Evolutionary conservation across 2,329 filamentous ascomycete species (phyloP).

Genomic region (Penicillium sp.): DNA sequence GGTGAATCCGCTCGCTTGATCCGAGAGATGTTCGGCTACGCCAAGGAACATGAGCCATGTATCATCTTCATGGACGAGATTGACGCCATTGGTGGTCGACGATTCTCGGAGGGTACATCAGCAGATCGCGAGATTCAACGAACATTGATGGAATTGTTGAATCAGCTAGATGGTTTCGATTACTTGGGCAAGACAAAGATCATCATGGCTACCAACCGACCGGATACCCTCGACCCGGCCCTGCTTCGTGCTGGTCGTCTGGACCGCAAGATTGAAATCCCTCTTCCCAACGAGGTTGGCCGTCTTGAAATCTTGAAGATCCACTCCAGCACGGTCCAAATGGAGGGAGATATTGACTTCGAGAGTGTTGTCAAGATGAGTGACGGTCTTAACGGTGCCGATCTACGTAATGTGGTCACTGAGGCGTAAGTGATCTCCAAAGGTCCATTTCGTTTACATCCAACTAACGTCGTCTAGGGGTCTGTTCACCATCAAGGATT

Average conservation of each 20-base stretch:
- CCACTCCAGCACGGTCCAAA: conserved; percentile 79
- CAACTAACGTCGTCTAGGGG: conserved; percentile 58
- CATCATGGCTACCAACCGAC: conserved; percentile 98
- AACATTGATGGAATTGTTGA: conserved; percentile 97
- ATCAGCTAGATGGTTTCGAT: conserved; percentile 98
- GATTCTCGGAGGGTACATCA: conserved; percentile 96
- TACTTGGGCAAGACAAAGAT: conserved; percentile 99
- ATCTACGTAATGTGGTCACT: conserved; percentile 95
- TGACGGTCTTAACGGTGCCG: conserved; percentile 94
- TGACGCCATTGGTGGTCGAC: conserved; percentile 92
- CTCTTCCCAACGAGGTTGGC: conserved; percentile 94
- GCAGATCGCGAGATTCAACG: conserved; percentile 98
- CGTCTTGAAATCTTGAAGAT: conserved; percentile 98
- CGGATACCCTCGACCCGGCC: conserved; percentile 91
- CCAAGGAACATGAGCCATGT: conserved; percentile 98
- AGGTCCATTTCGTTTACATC: not conserved
- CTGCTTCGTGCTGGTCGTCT: conserved; percentile 88
- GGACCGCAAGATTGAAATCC: conserved; percentile 97
- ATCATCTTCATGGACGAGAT: conserved; percentile 99
- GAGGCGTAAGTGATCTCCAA: conserved; percentile 75
- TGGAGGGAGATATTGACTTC: conserved; percentile 95
- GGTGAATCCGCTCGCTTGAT: conserved; percentile 96
- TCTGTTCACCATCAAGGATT: conserved; percentile 97
- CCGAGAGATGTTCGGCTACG: conserved; percentile 99
- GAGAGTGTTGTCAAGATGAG: conserved; percentile 99